Conservation (phyloP, 2,329 filamentous ascomycete species). For the Alternaria atra region DNA sequence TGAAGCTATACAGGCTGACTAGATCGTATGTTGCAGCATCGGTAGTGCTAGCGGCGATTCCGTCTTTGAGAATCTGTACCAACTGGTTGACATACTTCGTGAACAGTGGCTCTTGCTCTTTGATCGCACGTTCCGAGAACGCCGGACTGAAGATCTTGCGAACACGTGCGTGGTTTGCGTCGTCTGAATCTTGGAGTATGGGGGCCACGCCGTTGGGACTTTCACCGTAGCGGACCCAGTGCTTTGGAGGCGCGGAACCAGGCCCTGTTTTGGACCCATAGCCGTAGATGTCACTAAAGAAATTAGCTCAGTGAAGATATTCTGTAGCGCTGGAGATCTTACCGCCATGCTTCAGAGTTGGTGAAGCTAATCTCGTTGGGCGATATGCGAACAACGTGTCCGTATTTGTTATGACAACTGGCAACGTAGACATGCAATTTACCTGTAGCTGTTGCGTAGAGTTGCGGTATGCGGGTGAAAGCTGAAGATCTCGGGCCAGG, state of each 20-base stretch:
- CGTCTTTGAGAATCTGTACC: not conserved
- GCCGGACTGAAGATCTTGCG: not conserved
- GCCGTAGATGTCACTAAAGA: slow-evolving; percentile 29
- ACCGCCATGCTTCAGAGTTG: slow-evolving; percentile 16
- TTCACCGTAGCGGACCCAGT: not conserved
- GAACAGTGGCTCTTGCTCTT: not conserved
- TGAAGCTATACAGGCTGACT: slow-evolving; percentile 39
- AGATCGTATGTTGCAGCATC: slow-evolving; percentile 24
- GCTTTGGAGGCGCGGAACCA: slow-evolving; percentile 7
- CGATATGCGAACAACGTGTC: slow-evolving; percentile 31
- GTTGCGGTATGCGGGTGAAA: slow-evolving; percentile 16
- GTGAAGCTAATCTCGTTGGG: slow-evolving; percentile 32
- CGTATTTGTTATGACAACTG: slow-evolving; percentile 36
- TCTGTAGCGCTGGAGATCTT: not conserved
- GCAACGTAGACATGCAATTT: not conserved
- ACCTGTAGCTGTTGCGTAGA: not conserved
- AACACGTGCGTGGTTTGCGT: not conserved
- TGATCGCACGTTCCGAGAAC: not conserved
- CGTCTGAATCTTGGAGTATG: not conserved
- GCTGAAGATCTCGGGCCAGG: slow-evolving; percentile 51
- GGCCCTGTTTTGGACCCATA: slow-evolving; percentile 17
- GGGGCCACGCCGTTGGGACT: not conserved
- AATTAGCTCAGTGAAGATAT: not conserved
- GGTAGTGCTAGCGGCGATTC: slow-evolving; percentile 33
- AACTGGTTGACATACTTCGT: not conserved